Evolutionary conservation across 2,329 filamentous ascomycete species (phyloP).

Genomic region (Parascedosporium putredinis): DNA sequence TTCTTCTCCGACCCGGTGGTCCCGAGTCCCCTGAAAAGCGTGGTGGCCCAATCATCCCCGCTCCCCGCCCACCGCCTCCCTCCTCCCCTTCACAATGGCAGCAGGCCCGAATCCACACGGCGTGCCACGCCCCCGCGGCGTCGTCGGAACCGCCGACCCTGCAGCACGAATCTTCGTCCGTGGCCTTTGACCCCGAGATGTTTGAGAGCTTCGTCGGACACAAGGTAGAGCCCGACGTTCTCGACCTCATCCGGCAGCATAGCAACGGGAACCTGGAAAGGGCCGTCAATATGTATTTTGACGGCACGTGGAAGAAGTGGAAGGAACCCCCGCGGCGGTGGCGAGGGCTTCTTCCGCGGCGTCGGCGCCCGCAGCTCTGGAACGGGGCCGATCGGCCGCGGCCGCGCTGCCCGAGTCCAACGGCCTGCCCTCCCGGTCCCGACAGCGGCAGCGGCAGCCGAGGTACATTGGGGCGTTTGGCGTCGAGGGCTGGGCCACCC

Average conservation of each 20-base stretch:
- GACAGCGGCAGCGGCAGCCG: slow-evolving; percentile 25
- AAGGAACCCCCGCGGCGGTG: slow-evolving; percentile 15
- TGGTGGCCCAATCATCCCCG: slow-evolving; percentile 8
- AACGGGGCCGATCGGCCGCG: too few species aligned
- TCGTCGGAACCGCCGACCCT: slow-evolving; percentile 10
- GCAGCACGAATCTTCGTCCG: slow-evolving; percentile 16
- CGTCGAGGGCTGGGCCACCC: slow-evolving; percentile 82
- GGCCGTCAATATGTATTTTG: slow-evolving; percentile 61
- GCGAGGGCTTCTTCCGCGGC: slow-evolving; percentile 17
- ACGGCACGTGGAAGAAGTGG: slow-evolving; percentile 51
- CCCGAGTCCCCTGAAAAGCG: background rate
- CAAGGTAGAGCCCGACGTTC: slow-evolving; percentile 35
- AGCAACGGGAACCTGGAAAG: slow-evolving; percentile 49
- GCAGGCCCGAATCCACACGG: slow-evolving; percentile 14
- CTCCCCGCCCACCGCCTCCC: slow-evolving; percentile 11
- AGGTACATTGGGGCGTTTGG: slow-evolving; percentile 89
- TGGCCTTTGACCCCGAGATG: slow-evolving; percentile 43
- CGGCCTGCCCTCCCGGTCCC: background rate
- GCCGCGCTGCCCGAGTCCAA: slow-evolving; percentile 6
- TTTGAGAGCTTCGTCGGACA: slow-evolving; percentile 53
- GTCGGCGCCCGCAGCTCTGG: background rate
- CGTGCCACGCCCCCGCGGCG: slow-evolving; percentile 2
- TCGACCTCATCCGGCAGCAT: slow-evolving; percentile 39
- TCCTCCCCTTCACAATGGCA: slow-evolving; percentile 14
- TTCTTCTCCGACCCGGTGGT: slow-evolving; percentile 24